phyloP scores from a whole-genome alignment of 1,284 basidiomycete species.

The Mycosarcoma maydis region DNA sequence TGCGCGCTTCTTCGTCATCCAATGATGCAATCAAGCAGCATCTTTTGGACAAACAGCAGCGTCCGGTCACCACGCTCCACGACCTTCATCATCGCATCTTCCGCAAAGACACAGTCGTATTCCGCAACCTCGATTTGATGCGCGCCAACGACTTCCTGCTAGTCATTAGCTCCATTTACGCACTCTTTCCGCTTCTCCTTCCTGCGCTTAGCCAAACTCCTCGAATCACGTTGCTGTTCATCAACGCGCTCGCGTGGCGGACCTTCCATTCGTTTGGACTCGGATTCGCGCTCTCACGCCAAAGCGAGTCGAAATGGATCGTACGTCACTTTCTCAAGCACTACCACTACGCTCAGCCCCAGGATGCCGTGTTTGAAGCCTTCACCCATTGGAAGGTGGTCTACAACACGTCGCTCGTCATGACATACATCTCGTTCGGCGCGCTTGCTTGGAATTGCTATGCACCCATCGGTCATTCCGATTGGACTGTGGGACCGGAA shows the following conservation, averaged over 20 bases:
- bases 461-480: conserved; percentile 46
- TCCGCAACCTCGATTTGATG: conserved; percentile 84
- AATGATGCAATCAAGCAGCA: conserved; percentile 36
- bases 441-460: conserved; percentile 59
- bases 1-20: conserved; percentile 35
- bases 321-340: conserved; percentile 91
- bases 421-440: conserved; percentile 77
- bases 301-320: conserved; percentile 86
- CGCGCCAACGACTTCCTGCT: conserved; percentile 78
- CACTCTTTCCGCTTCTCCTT: conserved; percentile 68
- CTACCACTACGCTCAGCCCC: conserved; percentile 67
- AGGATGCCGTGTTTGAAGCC: conserved; percentile 77
- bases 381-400: conserved; percentile 93
- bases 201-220: conserved; percentile 36
- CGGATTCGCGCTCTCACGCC: conserved; percentile 82
- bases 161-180: conserved; percentile 73
- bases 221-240: conserved; percentile 76
- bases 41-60: conserved; percentile 19
- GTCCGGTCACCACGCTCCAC: conserved; percentile 72
- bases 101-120: conserved; percentile 82
- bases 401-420: conserved; percentile 90
- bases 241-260: conserved; percentile 86
- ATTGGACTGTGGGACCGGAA: conserved; percentile 90
- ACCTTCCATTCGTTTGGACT: conserved; percentile 88
- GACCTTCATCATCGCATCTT: conserved; percentile 91